Conservation (phyloP, 2,329 filamentous ascomycete genomes). For the Colletotrichum tofieldiae region DNA sequence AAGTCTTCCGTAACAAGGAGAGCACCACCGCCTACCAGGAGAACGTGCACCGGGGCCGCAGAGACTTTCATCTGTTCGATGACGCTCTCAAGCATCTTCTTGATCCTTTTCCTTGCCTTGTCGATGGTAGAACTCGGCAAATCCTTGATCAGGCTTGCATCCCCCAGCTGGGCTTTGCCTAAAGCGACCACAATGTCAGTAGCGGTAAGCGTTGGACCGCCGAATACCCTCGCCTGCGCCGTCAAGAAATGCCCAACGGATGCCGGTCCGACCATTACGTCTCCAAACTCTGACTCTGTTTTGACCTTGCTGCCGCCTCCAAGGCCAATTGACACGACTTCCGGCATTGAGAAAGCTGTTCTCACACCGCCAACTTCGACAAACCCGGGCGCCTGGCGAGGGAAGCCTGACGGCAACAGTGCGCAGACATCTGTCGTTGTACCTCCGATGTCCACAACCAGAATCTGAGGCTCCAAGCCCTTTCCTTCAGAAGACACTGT, state of each 20-base stretch:
- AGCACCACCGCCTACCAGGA: slow-evolving; percentile 72
- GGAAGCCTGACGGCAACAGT: slow-evolving; percentile 71
- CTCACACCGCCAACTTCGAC: slow-evolving; percentile 72
- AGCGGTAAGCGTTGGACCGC: slow-evolving; percentile 67
- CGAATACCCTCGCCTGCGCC: slow-evolving; percentile 66
- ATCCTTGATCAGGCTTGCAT: slow-evolving; percentile 48
- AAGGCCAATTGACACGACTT: slow-evolving; percentile 70
- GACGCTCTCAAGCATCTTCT: slow-evolving; percentile 63
- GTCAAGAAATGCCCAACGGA: slow-evolving; percentile 69
- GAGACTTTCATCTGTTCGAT: slow-evolving; percentile 72
- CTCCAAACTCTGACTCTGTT: slow-evolving; percentile 9
- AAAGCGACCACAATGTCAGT: slow-evolving; percentile 65
- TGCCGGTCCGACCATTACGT: slow-evolving; percentile 67
- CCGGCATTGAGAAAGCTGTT: slow-evolving; percentile 72
- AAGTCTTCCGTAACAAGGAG: slow-evolving; percentile 65
- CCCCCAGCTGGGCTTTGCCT: slow-evolving; percentile 52
- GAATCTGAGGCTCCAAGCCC: slow-evolving; percentile 49
- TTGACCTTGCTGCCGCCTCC: slow-evolving; percentile 65
- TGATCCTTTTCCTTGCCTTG: slow-evolving; percentile 54
- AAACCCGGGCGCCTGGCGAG: slow-evolving; percentile 71
- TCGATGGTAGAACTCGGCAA: slow-evolving; percentile 46
- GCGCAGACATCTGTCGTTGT: slow-evolving; percentile 75
- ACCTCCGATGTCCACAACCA: slow-evolving; percentile 73
- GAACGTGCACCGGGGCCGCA: slow-evolving; percentile 64
- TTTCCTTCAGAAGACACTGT: slow-evolving; percentile 14